Base-by-base conservation (phyloP, 164 flowering plant genomes). In the Euptelea pleiosperma region DNA sequence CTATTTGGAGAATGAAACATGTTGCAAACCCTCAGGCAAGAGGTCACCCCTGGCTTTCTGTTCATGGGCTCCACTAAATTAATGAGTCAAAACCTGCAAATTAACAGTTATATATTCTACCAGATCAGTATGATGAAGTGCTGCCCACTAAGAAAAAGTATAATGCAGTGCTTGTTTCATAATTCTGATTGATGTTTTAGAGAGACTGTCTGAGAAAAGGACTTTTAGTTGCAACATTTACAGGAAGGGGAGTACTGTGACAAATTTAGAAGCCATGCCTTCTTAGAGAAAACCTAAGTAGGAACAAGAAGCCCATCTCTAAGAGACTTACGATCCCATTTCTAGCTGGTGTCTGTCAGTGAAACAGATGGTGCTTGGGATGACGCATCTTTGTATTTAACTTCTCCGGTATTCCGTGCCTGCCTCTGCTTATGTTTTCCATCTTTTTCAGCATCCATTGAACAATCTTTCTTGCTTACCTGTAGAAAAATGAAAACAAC, bases 401-500 rank as follows among this genome's bases (percentile, higher is more conserved):
- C 46, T 57, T 70, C 77, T 42, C 57, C 62, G 2, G 50, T 42
- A 40, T 48, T 26, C 36, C 52, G 58, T 34, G 58, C 21, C 52
- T 58, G 68, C 52, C 62, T 70, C 51, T 48, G 66, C 63, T 66
- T 72, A 31, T 65, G 47, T 58, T 58, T 68, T 53, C 54, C 63
- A 18, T 70, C 75, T 30, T 57, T 69, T 29, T 63, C 78, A 30
- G 47, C 52, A 31, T 67, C 78, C 52, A 33, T 65, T 24, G 34
- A 15, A 25, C 11, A 19, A 2, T 66, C 67, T 54, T 61, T 75
- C 66, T 72, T 75, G 61, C 55, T 75, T 35, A 64, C 76, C 86
- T 82, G 61, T 41, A 44, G 25, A 50, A 70, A 50, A 33, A 52
- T 52, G 28, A 29, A 62, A 56, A 48, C 14, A 14, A 19, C 43